Percentiles rank a stretch among this genome's conserved stretches.
Evolutionary conservation across 1,284 basidiomycete genomes (phyloP).

Genomic region (Mycena citricolor): DNA sequence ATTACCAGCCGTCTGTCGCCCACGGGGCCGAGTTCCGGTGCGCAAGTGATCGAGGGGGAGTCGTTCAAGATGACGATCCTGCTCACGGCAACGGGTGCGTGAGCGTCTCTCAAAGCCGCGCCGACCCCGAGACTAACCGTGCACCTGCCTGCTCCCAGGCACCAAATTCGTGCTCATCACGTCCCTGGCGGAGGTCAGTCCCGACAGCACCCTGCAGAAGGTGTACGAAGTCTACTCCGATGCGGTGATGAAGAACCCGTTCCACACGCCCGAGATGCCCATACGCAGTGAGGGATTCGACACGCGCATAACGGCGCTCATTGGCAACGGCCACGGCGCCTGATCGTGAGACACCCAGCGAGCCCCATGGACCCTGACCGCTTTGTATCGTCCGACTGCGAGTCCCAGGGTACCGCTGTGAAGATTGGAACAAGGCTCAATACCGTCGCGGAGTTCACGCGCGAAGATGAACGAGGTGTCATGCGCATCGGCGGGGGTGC

Average conservation of each 20-base stretch:
- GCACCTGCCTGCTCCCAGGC: conserved; percentile 62
- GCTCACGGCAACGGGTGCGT: conserved; percentile 89
- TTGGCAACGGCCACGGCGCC: conserved; percentile 57
- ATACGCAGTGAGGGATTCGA: conserved; percentile 93
- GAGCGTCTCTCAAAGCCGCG: conserved; percentile 3
- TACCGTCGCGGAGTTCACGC: no score
- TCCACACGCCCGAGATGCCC: conserved; percentile 98
- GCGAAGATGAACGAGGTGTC: no score
- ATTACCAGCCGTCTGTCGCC: conserved; percentile 94
- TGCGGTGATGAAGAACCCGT: conserved; percentile 98
- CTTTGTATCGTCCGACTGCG: no score
- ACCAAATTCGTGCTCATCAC: conserved; percentile 97
- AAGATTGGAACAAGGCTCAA: no score
- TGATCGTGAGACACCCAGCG: no score
- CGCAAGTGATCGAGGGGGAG: conserved; percentile 93
- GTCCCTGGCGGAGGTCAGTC: conserved; percentile 71
- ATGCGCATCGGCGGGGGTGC: no score
- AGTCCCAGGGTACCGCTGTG: no score
- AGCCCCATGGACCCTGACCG: no score
- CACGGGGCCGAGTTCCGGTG: conserved; percentile 78
- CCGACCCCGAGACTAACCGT: no score
- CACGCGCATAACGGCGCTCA: conserved; percentile 57
- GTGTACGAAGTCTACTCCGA: conserved; percentile 92
- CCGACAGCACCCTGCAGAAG: conserved; percentile 74
- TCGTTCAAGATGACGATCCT: conserved; percentile 89